Evolutionary conservation across 257 asterid species (phyloP).

Genomic region (Fraxinus quadrangulata): DNA sequence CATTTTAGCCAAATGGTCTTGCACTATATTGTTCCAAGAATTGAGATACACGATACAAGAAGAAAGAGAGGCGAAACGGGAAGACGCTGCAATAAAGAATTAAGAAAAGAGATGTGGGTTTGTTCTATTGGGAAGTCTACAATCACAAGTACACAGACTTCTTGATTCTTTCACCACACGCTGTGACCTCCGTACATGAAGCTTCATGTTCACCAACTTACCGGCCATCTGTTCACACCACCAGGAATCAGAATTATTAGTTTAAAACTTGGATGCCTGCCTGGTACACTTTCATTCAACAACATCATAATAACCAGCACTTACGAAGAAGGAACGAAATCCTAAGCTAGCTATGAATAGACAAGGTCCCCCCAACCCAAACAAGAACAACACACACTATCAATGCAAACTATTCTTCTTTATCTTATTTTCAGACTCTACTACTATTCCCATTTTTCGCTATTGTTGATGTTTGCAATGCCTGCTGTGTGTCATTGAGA

Average conservation of each 20-base stretch:
- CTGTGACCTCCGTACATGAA: slow-evolving; percentile 76
- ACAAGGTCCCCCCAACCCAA: background rate
- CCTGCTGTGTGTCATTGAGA: background rate
- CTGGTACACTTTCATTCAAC: background rate
- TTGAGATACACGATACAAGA: background rate
- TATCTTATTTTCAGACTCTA: background rate
- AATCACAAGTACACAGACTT: slow-evolving; percentile 74
- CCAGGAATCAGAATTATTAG: slow-evolving; percentile 14
- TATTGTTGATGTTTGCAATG: background rate
- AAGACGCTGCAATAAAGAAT: slow-evolving; percentile 25
- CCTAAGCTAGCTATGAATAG: background rate
- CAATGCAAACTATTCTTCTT: background rate
- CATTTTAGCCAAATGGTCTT: background rate
- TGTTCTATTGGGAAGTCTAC: slow-evolving; percentile 71
- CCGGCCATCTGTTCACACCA: slow-evolving; percentile 72
- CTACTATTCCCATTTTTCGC: background rate
- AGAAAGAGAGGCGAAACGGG: background rate
- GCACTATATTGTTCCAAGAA: background rate
- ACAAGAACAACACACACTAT: background rate
- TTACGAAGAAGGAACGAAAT: background rate
- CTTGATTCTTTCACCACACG: slow-evolving; percentile 88
- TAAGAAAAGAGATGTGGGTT: slow-evolving; percentile 44
- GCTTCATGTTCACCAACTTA: slow-evolving; percentile 82
- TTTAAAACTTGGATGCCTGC: slow-evolving; percentile 6
- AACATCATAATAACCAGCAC: background rate